These are phyloP conservation scores for Apodospora peruviana DNA, from an alignment of 495 filamentous ascomycete genomes.

Conservation along the genomic window DNA sequence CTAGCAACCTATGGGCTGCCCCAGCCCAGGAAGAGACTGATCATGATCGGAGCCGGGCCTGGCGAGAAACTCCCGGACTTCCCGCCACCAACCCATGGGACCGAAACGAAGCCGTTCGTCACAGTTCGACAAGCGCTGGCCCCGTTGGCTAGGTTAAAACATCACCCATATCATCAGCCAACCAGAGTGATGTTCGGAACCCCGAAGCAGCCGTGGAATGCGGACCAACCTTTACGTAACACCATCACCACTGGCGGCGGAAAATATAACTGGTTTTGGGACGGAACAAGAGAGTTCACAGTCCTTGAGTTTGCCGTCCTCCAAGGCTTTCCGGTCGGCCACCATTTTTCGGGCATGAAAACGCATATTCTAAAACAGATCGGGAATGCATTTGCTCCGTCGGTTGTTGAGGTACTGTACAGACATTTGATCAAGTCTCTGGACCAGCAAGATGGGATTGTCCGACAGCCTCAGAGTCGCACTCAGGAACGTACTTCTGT, in stretches of 20 bases:
- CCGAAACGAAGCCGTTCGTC: conserved; percentile 20
- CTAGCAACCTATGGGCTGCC: conserved; percentile 42
- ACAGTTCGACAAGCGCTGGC: conserved; percentile 25
- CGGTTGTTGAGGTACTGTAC: conserved; percentile 55
- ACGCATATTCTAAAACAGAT: conserved; percentile 59
- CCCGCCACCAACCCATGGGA: conserved; percentile 58
- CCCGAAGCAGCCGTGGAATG: conserved; percentile 33
- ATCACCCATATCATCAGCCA: conserved; percentile 43
- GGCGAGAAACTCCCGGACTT: conserved; percentile 70
- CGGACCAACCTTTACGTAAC: conserved; percentile 32
- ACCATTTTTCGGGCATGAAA: conserved; percentile 48
- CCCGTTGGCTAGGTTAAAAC: conserved; percentile 27
- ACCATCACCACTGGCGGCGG: conserved; percentile 66
- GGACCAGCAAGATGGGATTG: conserved; percentile 47
- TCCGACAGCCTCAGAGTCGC: no score
- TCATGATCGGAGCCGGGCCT: conserved; percentile 75
- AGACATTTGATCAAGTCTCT: conserved; percentile 52
- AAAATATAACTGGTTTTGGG: conserved; percentile 64
- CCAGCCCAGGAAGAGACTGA: conserved; percentile 47
- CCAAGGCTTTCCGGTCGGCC: conserved; percentile 65
- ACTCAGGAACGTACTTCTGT: no score
- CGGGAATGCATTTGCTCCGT: conserved; percentile 80
- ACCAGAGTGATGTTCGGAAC: conserved; percentile 13
- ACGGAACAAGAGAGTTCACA: conserved; percentile 61
- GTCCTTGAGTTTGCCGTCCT: conserved; percentile 68